Evolutionary conservation across 202 grass and related monocot species (phyloP).

Genomic region (Carex sylvatica): DNA sequence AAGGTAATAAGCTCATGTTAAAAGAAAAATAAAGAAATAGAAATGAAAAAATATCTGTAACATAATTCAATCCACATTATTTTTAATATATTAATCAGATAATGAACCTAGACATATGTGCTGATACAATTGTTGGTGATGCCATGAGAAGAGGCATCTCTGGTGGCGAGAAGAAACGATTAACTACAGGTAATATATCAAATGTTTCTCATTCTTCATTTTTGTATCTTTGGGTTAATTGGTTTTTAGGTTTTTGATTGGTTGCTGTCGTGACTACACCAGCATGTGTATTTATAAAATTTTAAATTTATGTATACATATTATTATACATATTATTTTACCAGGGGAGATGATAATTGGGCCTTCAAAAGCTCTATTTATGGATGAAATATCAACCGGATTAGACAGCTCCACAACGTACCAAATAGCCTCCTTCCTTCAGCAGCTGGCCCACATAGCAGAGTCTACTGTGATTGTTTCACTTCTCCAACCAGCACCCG

Average conservation of each 20-base stretch:
- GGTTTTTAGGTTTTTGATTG: neutral
- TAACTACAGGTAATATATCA: constrained; percentile 61
- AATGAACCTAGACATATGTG: constrained; percentile 78
- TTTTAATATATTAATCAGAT: constrained; percentile 41
- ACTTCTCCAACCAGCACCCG: constrained; percentile 82
- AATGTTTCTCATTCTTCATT: neutral
- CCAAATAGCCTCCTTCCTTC: constrained; percentile 81
- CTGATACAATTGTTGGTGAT: constrained; percentile 68
- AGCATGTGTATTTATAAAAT: too few species aligned
- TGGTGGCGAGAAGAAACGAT: constrained; percentile 84
- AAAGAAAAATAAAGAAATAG: neutral
- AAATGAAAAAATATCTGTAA: neutral
- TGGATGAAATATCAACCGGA: constrained; percentile 96
- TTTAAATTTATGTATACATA: too few species aligned
- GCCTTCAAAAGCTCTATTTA: constrained; percentile 77
- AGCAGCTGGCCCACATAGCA: constrained; percentile 70
- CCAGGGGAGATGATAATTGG: constrained; percentile 92
- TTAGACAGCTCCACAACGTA: constrained; percentile 84
- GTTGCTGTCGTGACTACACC: too few species aligned
- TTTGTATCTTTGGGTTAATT: neutral
- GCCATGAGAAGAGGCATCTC: constrained; percentile 92
- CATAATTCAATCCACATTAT: neutral
- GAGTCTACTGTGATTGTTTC: constrained; percentile 72
- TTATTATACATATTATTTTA: neutral
- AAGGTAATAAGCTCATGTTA: constrained; percentile 49